These are phyloP conservation scores for Fusarium nematophilum DNA, from an alignment of 2,329 filamentous ascomycete species.

Conservation along the genomic window DNA sequence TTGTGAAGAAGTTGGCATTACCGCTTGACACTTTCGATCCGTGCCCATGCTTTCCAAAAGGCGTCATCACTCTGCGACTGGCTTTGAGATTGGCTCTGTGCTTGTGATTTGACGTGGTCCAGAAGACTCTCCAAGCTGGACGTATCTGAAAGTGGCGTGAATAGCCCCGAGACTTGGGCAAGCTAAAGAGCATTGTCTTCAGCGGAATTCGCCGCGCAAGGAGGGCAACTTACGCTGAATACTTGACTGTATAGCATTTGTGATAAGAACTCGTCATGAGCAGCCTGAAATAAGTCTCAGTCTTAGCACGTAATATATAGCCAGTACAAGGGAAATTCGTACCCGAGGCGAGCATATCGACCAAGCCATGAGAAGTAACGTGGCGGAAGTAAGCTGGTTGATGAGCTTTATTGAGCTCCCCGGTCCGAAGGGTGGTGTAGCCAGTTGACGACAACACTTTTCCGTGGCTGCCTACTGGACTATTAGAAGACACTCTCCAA, in stretches of 20 bases:
- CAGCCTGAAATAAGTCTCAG: too few relatives aligned
- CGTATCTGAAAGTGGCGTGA: too few relatives aligned
- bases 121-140: too few relatives aligned
- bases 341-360: slow-evolving; percentile 3
- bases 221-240: too few relatives aligned
- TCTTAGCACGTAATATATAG: too few relatives aligned
- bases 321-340: background rate
- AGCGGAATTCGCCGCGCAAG: too few relatives aligned
- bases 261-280: too few relatives aligned
- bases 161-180: too few relatives aligned
- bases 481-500: background rate
- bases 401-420: background rate
- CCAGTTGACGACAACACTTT: slow-evolving; percentile 8
- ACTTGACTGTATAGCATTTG: too few relatives aligned
- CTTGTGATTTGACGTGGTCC: too few relatives aligned
- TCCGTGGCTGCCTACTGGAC: background rate
- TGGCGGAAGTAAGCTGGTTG: background rate
- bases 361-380: slow-evolving; percentile 8
- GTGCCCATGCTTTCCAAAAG: slow-evolving; percentile 19
- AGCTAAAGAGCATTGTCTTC: too few relatives aligned
- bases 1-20: background rate
- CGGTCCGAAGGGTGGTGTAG: background rate
- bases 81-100: background rate
- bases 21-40: slow-evolving; percentile 1
- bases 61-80: background rate